These are phyloP conservation scores for Cenchrus americanus DNA, from an alignment of 176 grass and related monocot genomes.

Conservation along the genomic window DNA sequence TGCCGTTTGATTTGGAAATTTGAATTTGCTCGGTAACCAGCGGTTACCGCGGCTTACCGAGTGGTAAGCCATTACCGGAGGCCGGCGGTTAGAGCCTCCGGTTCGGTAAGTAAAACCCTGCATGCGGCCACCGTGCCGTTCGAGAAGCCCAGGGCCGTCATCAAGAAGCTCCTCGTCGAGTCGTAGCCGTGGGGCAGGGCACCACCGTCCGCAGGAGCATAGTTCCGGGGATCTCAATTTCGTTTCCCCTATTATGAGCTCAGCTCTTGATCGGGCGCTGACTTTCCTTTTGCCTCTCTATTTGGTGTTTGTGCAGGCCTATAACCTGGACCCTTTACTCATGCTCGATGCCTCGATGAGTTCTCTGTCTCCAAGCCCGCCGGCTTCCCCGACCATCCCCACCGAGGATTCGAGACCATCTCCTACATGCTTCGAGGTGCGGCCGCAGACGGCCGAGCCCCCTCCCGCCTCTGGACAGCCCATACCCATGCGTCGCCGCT, in stretches of 20 bases:
- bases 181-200: constrained; percentile 74
- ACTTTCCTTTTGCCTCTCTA: background rate
- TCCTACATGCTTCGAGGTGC: constrained; percentile 89
- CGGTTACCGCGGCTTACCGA: too few species aligned
- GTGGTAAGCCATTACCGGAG: too few species aligned
- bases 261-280: background rate
- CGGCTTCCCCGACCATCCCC: constrained; percentile 78
- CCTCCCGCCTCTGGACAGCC: too few species aligned
- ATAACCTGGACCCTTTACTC: constrained; percentile 80
- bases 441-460: too few species aligned
- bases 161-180: constrained; percentile 66
- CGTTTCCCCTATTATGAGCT: too few species aligned
- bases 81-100: too few species aligned
- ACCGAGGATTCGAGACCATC: constrained; percentile 87
- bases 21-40: too few species aligned
- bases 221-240: background rate
- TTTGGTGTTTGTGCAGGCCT: constrained; percentile 37
- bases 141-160: constrained; percentile 61
- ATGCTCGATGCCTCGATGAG: constrained; percentile 73
- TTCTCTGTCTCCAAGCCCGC: constrained; percentile 75
- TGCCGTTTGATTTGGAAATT: too few species aligned
- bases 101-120: too few species aligned
- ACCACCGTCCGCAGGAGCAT: constrained; percentile 85
- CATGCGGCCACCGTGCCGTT: background rate
- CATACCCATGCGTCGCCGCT: too few species aligned